Evolutionary conservation across 2,329 filamentous ascomycete genomes (phyloP), one percentile per base, ranked within the genome.

Genomic region (Fusarium sp.): DNA sequence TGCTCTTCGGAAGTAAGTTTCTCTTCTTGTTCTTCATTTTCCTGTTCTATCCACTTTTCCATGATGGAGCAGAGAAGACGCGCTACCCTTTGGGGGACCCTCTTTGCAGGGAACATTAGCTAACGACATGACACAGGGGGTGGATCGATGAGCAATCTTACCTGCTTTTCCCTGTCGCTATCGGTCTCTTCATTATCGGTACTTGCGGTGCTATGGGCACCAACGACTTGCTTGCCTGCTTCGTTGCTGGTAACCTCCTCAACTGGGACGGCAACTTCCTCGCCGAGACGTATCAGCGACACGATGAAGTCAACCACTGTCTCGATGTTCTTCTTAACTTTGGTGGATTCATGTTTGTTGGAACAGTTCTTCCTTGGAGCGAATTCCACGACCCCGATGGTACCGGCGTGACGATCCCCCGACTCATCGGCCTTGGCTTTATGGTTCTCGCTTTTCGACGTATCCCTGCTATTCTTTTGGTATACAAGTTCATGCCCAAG

Each of bases 181-280:
- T 88, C 7, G 86, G 85, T 18, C 79, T 90, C 12, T 89, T 89
- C 73, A 79, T 87, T 38, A 80, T 90, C 27, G 87, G 88, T 4
- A 86, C 86, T 1, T 87, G 85, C 60, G 88, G 87, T 27, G 80
- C 83, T 24, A 80, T 90, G 18, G 88, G 87, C 15, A 87, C 86
- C 0, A 86, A 89, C 58, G 88, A 90, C 65, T 83, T 89, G 0
- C 81, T 90, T 6, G 87, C 87, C 6, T 90, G 87, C 73, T 89
- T 89, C 61, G 82, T 87, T 5, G 87, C 88, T 1, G 88, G 88
- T 9, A 86, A 83, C 71, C 83, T 83, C 15, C 78, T 90, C 47
- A 90, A 90, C 76, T 90, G 88, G 88, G 85, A 90, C 58, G 87
- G 88, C 5, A 74, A 83, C n/a, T 90, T 86, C 70, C 84, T 89